phyloP scores from a whole-genome alignment of 2,329 filamentous ascomycete genomes.

The Esteya vermicola region DNA sequence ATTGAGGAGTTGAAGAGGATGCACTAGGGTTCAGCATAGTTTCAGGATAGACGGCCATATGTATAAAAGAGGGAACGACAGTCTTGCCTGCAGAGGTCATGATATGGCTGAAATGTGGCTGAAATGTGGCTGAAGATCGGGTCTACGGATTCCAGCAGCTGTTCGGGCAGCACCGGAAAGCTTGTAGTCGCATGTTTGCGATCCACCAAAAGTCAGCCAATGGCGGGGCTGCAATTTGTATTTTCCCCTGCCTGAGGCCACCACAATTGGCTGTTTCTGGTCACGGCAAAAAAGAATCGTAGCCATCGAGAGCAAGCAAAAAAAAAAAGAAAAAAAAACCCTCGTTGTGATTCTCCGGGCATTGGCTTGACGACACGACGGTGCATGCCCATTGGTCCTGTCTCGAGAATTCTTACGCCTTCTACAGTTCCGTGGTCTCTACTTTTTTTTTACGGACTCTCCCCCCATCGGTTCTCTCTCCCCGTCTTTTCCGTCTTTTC shows the following conservation, averaged over 20 bases:
- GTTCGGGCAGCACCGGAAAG: conserved; percentile 11
- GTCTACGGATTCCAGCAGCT: conserved; percentile 4
- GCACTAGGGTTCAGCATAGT: conserved; percentile 25
- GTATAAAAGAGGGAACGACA: too few species aligned
- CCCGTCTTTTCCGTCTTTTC: background rate
- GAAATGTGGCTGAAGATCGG: background rate
- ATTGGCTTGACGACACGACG: too few species aligned
- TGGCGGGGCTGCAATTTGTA: conserved; percentile 9
- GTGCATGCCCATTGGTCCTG: too few species aligned
- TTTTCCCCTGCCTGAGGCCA: conserved; percentile 10
- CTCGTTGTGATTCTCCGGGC: too few species aligned
- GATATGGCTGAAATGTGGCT: background rate
- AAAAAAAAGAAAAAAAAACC: conserved; percentile 2
- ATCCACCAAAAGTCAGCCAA: conserved; percentile 5
- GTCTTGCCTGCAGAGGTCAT: background rate
- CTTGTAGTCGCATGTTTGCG: background rate
- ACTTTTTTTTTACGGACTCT: too few species aligned
- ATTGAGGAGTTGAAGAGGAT: conserved; percentile 49
- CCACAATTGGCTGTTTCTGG: background rate
- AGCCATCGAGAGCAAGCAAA: too few species aligned
- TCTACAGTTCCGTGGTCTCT: too few species aligned
- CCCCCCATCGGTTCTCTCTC: background rate
- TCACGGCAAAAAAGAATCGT: background rate
- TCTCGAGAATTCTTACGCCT: too few species aligned
- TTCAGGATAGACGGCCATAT: background rate